Evolutionary conservation across 345 rosid species (phyloP), one percentile per base, ranked within the genome.

Genomic region (Kandelia obovata): DNA sequence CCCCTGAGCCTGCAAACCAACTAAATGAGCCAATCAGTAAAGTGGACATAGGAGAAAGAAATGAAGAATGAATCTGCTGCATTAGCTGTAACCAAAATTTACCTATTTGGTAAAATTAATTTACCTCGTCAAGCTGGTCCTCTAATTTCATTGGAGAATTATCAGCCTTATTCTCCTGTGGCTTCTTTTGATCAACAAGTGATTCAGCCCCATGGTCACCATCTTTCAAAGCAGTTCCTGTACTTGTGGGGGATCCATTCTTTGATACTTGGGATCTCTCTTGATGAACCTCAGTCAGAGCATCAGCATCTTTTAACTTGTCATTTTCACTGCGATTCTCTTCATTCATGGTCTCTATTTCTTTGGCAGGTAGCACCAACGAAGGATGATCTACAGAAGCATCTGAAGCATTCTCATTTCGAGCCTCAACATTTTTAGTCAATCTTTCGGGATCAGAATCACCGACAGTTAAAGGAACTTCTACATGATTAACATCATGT

Each of bases 91-190:
- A 64, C 55, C 64, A 49, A 53, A 35, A 64, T 9, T 69, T 64
- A 47, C 64, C 64, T 52, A 49, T 74, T 62, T 46, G 21, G 7
- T 27, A 31, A 58, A 57, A 64, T 72, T 49, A 53, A 67, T 73
- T 78, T 75, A 90, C 98, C 98, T 96, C 99, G 27, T 92, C 99
- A 72, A 96, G 92, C 72, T 86, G 98, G 65, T 96, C 97, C 76
- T 92, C 89, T 67, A 82, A 70, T 75, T 78, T 89, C 58, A 27
- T 65, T 37, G 83, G 78, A 53, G 86, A 71, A 46, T 63, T 74
- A 71, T 81, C 87, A 61, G 72, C 71, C 72, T 78, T 83, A 64
- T 66, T 79, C 62, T 80, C 84, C 46, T 56, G 80, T 62, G 80
- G 84, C 65, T 70, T 81, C 80, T 79, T 85, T 73, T 81, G 70